These are phyloP conservation scores for Casuarina glauca DNA, from an alignment of 306 rosid genomes.

Conservation along the genomic window DNA sequence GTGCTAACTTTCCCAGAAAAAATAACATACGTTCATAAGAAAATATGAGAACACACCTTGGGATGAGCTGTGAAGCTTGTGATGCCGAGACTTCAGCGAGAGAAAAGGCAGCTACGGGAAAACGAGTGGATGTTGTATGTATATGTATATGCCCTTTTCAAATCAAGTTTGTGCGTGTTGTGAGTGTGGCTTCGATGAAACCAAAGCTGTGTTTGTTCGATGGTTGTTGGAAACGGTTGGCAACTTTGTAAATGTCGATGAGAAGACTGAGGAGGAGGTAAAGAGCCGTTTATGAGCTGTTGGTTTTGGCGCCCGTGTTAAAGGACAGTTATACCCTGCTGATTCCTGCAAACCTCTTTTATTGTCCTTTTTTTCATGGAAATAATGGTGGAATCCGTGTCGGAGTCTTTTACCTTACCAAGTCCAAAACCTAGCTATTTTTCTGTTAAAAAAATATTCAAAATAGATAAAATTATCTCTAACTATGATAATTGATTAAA, in stretches of 20 bases:
- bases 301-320: too few species aligned
- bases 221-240: constrained; percentile 18
- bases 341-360: too few species aligned
- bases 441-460: background rate
- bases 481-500: too few species aligned
- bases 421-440: background rate
- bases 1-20: background rate
- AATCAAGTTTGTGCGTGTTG: too few species aligned
- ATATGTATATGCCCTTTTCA: background rate
- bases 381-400: too few species aligned
- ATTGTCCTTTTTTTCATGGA: too few species aligned
- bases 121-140: background rate
- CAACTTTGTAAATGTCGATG: constrained; percentile 35
- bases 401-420: too few species aligned
- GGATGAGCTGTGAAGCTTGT: background rate
- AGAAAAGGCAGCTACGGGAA: background rate
- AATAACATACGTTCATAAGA: background rate
- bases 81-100: background rate
- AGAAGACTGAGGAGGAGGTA: background rate
- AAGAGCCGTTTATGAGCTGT: background rate
- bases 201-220: constrained; percentile 30
- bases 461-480: too few species aligned
- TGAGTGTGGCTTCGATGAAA: constrained; percentile 30
- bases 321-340: too few species aligned
- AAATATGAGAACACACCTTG: constrained; percentile 19